Percentiles rank a stretch among this genome's conserved stretches.
Conservation (phyloP, 345 rosid species). For the Zanthoxylum bungeanum region DNA sequence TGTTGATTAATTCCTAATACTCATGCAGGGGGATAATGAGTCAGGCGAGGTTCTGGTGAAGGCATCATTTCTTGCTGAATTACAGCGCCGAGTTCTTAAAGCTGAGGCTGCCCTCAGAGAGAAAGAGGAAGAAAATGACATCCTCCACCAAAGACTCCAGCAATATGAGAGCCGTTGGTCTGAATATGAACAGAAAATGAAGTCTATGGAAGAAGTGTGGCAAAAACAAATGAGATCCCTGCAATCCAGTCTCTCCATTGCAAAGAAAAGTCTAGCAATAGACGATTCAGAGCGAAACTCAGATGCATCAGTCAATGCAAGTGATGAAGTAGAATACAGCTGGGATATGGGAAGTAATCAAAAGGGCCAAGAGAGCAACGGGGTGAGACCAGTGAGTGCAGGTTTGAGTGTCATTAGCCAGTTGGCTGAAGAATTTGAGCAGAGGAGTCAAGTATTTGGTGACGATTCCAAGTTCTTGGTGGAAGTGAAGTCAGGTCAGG, state of each 20-base stretch:
- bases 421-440: conserved; percentile 92
- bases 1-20: too few relatives aligned
- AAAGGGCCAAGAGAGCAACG: conserved; percentile 66
- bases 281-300: conserved; percentile 87
- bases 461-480: conserved; percentile 96
- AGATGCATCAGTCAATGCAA: conserved; percentile 83
- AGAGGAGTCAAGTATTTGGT: conserved; percentile 92
- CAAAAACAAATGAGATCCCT: conserved; percentile 98
- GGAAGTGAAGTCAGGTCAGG: conserved; percentile 97
- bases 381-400: conserved; percentile 73
- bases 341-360: conserved; percentile 66
- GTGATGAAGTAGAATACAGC: conserved; percentile 55
- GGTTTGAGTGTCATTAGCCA: conserved; percentile 86
- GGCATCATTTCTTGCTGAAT: conserved; percentile 82
- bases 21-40: conserved; percentile 60
- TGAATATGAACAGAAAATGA: conserved; percentile 92
- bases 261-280: conserved; percentile 88
- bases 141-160: conserved; percentile 88
- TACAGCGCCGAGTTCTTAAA: conserved; percentile 88
- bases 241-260: conserved; percentile 94
- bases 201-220: conserved; percentile 99
- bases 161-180: conserved; percentile 98
- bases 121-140: conserved; percentile 96
- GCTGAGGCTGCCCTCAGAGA: conserved; percentile 84
- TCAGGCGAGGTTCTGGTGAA: conserved; percentile 84